Evolutionary conservation across 352 stramenopile species (phyloP).

Genomic region (Phytophthora sp.): DNA sequence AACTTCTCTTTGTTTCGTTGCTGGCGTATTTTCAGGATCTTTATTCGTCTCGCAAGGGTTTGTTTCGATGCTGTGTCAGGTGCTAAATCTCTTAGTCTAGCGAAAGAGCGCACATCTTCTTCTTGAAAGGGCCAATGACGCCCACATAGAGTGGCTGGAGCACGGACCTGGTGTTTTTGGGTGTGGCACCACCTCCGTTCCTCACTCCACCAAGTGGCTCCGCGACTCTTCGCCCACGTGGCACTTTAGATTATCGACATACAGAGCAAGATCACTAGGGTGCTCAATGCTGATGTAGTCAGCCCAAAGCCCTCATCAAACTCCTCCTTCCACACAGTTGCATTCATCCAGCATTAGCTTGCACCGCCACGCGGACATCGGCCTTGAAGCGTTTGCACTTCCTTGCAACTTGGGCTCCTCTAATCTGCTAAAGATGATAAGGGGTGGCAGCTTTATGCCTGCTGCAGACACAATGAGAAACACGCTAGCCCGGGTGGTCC

Average conservation of each 20-base stretch:
- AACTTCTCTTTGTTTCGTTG: no score
- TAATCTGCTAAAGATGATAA: background rate
- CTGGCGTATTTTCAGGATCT: no score
- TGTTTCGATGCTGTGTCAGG: no score
- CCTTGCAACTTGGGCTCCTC: background rate
- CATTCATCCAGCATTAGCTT: background rate
- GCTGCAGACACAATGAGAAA: background rate
- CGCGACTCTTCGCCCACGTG: background rate
- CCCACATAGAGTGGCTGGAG: no score
- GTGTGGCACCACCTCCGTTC: background rate
- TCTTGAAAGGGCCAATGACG: no score
- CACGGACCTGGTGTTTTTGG: no score
- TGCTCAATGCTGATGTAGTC: conserved; percentile 2
- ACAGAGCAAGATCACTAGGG: conserved; percentile 1
- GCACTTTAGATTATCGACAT: background rate
- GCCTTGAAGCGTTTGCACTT: background rate
- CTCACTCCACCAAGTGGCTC: background rate
- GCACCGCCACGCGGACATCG: background rate
- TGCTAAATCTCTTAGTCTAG: no score
- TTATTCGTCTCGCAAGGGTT: no score
- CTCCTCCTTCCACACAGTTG: background rate
- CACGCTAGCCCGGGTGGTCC: background rate
- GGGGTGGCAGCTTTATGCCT: background rate
- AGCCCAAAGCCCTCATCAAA: background rate
- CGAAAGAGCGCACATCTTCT: no score